phyloP scores from a whole-genome alignment of 2,329 filamentous ascomycete species.

The Chlorencoelia australis region DNA sequence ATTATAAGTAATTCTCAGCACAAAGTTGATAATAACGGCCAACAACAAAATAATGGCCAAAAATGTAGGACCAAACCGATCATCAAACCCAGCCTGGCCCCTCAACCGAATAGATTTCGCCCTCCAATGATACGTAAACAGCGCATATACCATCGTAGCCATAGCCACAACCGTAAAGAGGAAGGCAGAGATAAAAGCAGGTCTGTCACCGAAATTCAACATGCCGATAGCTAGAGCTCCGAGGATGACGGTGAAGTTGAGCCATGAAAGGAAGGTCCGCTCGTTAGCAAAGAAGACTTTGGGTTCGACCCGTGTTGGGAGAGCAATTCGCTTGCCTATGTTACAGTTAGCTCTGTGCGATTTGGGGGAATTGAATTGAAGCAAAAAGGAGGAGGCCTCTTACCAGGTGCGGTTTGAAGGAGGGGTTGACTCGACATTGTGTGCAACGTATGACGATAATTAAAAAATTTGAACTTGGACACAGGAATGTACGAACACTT shows the following conservation, averaged over 20 bases:
- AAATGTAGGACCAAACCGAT: conserved; percentile 87
- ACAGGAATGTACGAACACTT: no score
- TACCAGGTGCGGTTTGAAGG: conserved; percentile 87
- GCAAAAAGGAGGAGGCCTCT: conserved; percentile 18
- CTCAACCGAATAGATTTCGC: conserved; percentile 84
- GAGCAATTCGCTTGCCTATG: conserved; percentile 91
- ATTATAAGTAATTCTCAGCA: conserved; percentile 56
- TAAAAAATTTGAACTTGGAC: not conserved
- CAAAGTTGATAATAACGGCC: conserved; percentile 94
- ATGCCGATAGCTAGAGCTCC: conserved; percentile 93
- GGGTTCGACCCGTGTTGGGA: conserved; percentile 94
- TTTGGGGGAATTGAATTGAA: not conserved
- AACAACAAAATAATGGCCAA: conserved; percentile 76
- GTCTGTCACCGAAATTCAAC: conserved; percentile 92
- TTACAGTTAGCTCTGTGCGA: conserved; percentile 6
- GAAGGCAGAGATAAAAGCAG: conserved; percentile 87
- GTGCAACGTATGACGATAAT: conserved; percentile 3
- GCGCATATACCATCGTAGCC: conserved; percentile 88
- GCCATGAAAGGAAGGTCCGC: conserved; percentile 97
- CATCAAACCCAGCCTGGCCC: conserved; percentile 92
- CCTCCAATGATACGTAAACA: conserved; percentile 94
- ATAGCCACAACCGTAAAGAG: conserved; percentile 93
- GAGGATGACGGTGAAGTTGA: conserved; percentile 98
- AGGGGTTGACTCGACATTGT: conserved; percentile 92
- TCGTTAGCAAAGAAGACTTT: conserved; percentile 99